Conservation (phyloP, 805 yeast species). For the Starmera dryadoides region DNA sequence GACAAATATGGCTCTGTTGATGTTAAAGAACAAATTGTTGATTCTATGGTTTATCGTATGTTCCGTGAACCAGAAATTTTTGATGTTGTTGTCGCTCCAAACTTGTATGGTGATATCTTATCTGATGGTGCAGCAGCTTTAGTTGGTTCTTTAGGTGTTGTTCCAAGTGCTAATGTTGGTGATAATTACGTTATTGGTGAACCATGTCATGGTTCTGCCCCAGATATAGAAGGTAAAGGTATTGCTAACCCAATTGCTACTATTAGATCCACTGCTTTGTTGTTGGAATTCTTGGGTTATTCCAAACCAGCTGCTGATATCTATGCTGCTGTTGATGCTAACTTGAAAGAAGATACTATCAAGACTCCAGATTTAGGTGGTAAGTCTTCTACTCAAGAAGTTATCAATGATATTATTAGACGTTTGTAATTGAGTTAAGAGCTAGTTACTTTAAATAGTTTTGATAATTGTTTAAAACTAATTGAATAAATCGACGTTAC, state of each 20-base stretch:
- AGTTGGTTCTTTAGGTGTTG: constrained; percentile 96
- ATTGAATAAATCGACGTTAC: too few relatives aligned
- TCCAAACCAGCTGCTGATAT: constrained; percentile 85
- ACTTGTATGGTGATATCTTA: constrained; percentile 93
- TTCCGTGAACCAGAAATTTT: constrained; percentile 97
- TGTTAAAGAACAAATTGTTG: constrained; percentile 94
- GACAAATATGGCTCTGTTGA: constrained; percentile 53
- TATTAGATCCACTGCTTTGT: constrained; percentile 92
- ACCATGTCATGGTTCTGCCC: constrained; percentile 99
- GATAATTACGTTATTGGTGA: constrained; percentile 95
- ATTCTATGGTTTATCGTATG: constrained; percentile 98
- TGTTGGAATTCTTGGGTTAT: constrained; percentile 95
- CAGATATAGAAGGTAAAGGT: constrained; percentile 94
- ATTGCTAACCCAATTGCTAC: constrained; percentile 97
- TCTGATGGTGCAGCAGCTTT: constrained; percentile 98
- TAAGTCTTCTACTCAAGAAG: constrained; percentile 76
- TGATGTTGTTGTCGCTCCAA: constrained; percentile 98
- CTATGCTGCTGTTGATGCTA: constrained; percentile 91
- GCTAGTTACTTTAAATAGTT: too few relatives aligned
- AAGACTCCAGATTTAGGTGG: constrained; percentile 98
- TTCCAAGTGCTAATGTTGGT: constrained; percentile 97
- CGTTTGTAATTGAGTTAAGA: constrained; percentile 15
- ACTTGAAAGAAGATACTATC: constrained; percentile 64
- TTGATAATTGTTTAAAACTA: too few relatives aligned
- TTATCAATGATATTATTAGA: constrained; percentile 68